Percentiles rank a stretch among this genome's conserved stretches.
Evolutionary conservation across 139 green algal genomes (phyloP).

Genomic region (Chlorella ohadii): DNA sequence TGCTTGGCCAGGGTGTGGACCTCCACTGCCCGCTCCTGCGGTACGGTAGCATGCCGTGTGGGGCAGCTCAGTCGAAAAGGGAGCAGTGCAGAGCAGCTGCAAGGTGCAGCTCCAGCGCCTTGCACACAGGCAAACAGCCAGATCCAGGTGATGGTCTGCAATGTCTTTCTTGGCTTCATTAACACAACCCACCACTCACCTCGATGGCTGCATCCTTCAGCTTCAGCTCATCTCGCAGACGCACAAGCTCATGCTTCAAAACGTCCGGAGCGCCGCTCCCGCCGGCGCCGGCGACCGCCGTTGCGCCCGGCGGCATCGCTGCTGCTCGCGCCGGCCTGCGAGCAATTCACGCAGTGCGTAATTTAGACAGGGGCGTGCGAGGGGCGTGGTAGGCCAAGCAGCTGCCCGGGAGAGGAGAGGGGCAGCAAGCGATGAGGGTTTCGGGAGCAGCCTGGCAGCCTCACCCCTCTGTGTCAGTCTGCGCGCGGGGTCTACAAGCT

Average conservation of each 20-base stretch:
- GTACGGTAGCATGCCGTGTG: background rate
- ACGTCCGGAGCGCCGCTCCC: background rate
- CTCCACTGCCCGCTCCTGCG: constrained; percentile 11
- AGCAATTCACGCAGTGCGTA: too few relatives aligned
- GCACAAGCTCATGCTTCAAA: constrained; percentile 21
- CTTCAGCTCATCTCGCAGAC: constrained; percentile 49
- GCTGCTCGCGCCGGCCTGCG: too few relatives aligned
- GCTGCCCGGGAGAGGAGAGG: too few relatives aligned
- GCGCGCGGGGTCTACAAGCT: too few relatives aligned
- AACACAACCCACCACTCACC: constrained; percentile 16
- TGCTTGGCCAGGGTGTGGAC: constrained; percentile 6
- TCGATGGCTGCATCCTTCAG: constrained; percentile 25
- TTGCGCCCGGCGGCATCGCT: too few relatives aligned
- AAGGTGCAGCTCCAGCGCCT: background rate
- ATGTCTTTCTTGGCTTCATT: too few relatives aligned
- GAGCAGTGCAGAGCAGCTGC: background rate
- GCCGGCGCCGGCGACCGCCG: background rate
- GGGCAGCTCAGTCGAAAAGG: background rate
- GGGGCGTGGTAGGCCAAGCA: too few relatives aligned
- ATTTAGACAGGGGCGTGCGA: too few relatives aligned
- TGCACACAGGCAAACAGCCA: background rate
- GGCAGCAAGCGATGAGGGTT: too few relatives aligned
- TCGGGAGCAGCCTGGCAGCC: too few relatives aligned
- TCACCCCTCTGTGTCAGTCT: too few relatives aligned
- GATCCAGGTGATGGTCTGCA: too few relatives aligned